Conservation (phyloP, 2,329 filamentous ascomycete genomes). For the Botryosphaeria agaves region DNA sequence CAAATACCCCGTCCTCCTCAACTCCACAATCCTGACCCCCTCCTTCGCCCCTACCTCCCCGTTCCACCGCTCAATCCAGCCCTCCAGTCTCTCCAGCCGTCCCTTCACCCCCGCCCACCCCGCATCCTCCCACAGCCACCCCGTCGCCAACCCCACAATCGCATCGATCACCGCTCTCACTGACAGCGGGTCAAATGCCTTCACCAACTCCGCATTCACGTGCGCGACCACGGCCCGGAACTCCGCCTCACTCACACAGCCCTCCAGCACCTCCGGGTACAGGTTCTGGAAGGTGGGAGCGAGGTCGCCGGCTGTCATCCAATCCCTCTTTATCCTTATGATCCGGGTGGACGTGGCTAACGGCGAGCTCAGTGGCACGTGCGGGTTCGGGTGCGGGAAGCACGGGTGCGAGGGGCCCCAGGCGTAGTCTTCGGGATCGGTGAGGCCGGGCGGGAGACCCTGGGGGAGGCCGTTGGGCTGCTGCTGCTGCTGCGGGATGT, state of each 20-base stretch:
- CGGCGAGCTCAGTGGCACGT: slow-evolving; percentile 61
- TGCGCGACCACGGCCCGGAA: slow-evolving; percentile 70
- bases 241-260: slow-evolving; percentile 67
- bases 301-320: slow-evolving; percentile 75
- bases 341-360: slow-evolving; percentile 68
- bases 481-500: no score
- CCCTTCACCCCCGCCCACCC: slow-evolving; percentile 62
- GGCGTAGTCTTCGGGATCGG: slow-evolving; percentile 48
- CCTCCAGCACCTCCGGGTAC: slow-evolving; percentile 90
- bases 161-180: slow-evolving; percentile 65
- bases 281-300: slow-evolving; percentile 89
- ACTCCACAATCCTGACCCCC: slow-evolving; percentile 56
- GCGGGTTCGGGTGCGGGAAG: slow-evolving; percentile 82
- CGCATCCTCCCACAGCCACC: slow-evolving; percentile 89
- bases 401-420: slow-evolving; percentile 94
- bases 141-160: slow-evolving; percentile 56
- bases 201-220: slow-evolving; percentile 59
- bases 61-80: slow-evolving; percentile 82
- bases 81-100: slow-evolving; percentile 52
- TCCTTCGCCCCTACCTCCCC: slow-evolving; percentile 38
- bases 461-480: slow-evolving; percentile 14
- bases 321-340: slow-evolving; percentile 82
- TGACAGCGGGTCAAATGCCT: slow-evolving; percentile 66
- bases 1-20: slow-evolving; percentile 78
- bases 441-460: slow-evolving; percentile 24